phyloP scores from a whole-genome alignment of 768 basidiomycete species.

The Galerina marginata region DNA sequence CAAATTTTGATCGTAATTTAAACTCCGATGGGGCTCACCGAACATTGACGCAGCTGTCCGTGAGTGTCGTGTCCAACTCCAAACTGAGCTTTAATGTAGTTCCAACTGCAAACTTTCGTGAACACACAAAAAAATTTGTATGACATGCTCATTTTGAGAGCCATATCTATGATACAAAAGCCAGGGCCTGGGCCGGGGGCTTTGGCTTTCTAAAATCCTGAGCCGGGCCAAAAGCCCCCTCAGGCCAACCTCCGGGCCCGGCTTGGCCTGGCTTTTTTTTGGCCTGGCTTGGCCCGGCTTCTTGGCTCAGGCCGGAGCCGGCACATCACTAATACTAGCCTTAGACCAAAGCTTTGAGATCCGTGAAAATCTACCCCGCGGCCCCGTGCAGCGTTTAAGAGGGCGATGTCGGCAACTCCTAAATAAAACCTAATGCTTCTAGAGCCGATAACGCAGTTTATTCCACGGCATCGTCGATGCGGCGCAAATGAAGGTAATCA shows the following conservation, averaged over 20 bases:
- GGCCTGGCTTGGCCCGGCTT: too few species aligned
- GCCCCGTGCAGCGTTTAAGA: too few species aligned
- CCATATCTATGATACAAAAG: not conserved
- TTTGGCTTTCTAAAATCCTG: not conserved
- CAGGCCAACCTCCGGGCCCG: not conserved
- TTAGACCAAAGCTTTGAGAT: too few species aligned
- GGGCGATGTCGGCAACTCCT: too few species aligned
- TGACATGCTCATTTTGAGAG: not conserved
- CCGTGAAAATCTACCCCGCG: too few species aligned
- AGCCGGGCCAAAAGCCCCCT: not conserved
- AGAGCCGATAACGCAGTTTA: too few species aligned
- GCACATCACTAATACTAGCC: too few species aligned
- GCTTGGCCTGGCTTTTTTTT: not conserved
- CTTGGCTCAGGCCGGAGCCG: too few species aligned
- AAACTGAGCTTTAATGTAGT: not conserved
- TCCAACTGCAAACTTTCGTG: not conserved
- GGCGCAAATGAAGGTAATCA: too few species aligned
- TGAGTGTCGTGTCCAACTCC: not conserved
- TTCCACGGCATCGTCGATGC: too few species aligned
- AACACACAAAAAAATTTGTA: not conserved
- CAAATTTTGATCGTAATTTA: not conserved
- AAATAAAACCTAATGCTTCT: too few species aligned
- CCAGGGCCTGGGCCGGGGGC: not conserved
- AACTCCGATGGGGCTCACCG: not conserved
- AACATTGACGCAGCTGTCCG: not conserved